Percentiles rank a stretch among this genome's conserved stretches.
Conservation (phyloP, 208 protist genomes). For the Naegleria fowleri region DNA sequence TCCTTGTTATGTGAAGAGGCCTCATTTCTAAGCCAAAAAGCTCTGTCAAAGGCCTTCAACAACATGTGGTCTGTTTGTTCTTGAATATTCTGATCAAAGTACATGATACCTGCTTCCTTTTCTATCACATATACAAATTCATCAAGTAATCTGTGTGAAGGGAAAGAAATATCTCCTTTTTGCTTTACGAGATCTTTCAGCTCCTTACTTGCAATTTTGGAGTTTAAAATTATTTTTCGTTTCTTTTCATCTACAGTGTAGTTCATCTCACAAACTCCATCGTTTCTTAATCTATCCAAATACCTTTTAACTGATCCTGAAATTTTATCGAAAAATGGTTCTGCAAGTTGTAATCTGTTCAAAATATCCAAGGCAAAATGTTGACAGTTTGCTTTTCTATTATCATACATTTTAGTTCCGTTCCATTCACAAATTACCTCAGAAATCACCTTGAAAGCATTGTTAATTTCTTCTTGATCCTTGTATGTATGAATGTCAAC, state of each 20-base stretch:
- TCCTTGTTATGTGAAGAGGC: neutral
- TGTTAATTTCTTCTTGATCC: neutral
- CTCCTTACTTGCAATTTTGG: neutral
- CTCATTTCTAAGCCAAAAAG: neutral
- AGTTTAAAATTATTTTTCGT: neutral
- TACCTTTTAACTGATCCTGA: neutral
- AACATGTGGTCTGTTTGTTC: neutral
- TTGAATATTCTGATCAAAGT: neutral
- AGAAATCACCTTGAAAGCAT: neutral
- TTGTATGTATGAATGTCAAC: neutral
- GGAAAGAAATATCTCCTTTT: neutral
- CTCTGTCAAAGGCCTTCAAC: constrained; percentile 21
- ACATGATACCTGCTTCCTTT: neutral
- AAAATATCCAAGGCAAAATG: neutral
- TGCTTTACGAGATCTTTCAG: neutral
- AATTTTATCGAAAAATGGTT: neutral
- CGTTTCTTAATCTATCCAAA: neutral
- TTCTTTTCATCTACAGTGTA: neutral
- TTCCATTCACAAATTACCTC: constrained; percentile 12
- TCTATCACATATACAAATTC: neutral
- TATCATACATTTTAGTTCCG: neutral
- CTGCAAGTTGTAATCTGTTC: neutral
- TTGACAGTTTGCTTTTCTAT: neutral
- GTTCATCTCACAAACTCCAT: neutral
- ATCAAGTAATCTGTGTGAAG: neutral